Base-by-base conservation (phyloP, 129 eudicot species). In the Sambucus nigra region DNA sequence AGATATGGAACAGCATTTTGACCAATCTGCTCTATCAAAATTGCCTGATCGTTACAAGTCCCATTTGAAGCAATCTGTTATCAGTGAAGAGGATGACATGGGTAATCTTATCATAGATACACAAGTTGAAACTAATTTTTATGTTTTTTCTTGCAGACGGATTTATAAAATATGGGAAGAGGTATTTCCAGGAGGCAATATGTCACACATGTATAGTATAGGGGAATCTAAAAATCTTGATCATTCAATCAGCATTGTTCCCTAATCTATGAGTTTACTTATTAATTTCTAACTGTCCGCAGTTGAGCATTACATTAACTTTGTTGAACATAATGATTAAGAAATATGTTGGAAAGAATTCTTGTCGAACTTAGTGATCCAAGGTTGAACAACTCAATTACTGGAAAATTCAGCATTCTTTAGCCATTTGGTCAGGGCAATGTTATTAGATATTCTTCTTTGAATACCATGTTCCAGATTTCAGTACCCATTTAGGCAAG, bases 41-140 rank as follows among this genome's bases (percentile, higher is more conserved):
- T 54, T 89, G 67, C 98, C 95, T 17, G 81, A 71, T 35, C 80
- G 80, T 29, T 89, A 84, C 77, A 73, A 85, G 75, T 89, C 98
- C 61, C 81, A 76, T 67, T 55, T 81, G 62, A 79, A 77, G 76
- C 95, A 89, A 76, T 89, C 95, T 61, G 71, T 66, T 52, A 75
- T 75, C 15, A 89, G 98, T 64, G 95, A 81, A 66, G 88, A 76
- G 38, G 94, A 81, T 61, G 98, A 89, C 66, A 85, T 85, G 89
- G 94, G 98, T 89, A 83, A 73, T 63, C 18, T 49, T 39, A 29
- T 42, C 16, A 25, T 61, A 40, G 31, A 42, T n/a, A 31, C 47
- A n/a, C 51, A 23, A 41, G 15, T 45, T n/a, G 20, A 28, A 35
- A 1, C 14, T 25, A 41, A 32, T 65, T 9, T 31, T 3, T 2